These are phyloP conservation scores for Penicillium bialowiezense DNA, from an alignment of 495 filamentous ascomycete species.

Conservation along the genomic window DNA sequence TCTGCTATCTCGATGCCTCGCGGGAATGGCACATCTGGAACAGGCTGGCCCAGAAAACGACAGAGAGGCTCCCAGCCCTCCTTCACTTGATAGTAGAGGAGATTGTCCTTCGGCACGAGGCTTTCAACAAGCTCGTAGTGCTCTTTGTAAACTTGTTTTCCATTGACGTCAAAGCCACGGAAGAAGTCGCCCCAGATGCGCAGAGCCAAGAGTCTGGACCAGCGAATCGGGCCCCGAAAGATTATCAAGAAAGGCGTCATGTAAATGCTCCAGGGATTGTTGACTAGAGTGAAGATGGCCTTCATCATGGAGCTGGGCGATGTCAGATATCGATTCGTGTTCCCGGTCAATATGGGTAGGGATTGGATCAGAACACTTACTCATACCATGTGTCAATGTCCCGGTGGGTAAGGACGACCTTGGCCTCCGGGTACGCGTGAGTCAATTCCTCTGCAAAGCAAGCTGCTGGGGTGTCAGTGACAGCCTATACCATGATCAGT, in stretches of 20 bases:
- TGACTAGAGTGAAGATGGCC: too few species aligned
- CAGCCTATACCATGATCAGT: conserved; percentile 1
- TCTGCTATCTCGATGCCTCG: too few species aligned
- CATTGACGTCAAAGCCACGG: conserved; percentile 6
- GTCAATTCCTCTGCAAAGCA: conserved; percentile 53
- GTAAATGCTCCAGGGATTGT: too few species aligned
- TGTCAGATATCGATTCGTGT: too few species aligned
- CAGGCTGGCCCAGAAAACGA: conserved; percentile 28
- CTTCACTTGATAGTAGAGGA: conserved; percentile 41
- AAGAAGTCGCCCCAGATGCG: conserved; percentile 16
- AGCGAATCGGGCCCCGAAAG: not conserved
- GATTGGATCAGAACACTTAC: not conserved
- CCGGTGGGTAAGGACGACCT: conserved; percentile 51
- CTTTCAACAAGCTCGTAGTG: conserved; percentile 28
- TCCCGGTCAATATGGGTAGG: too few species aligned
- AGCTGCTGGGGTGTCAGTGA: conserved; percentile 50
- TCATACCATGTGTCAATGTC: conserved; percentile 44
- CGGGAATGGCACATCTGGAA: conserved; percentile 25
- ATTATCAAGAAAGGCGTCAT: not conserved
- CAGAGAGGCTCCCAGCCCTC: conserved; percentile 38
- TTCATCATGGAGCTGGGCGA: too few species aligned
- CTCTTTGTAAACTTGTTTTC: conserved; percentile 15
- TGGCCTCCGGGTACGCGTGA: conserved; percentile 57
- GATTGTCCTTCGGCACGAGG: conserved; percentile 34
- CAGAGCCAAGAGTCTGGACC: not conserved